Conservation (phyloP, 1,284 basidiomycete species). For the Tilletia indica region DNA sequence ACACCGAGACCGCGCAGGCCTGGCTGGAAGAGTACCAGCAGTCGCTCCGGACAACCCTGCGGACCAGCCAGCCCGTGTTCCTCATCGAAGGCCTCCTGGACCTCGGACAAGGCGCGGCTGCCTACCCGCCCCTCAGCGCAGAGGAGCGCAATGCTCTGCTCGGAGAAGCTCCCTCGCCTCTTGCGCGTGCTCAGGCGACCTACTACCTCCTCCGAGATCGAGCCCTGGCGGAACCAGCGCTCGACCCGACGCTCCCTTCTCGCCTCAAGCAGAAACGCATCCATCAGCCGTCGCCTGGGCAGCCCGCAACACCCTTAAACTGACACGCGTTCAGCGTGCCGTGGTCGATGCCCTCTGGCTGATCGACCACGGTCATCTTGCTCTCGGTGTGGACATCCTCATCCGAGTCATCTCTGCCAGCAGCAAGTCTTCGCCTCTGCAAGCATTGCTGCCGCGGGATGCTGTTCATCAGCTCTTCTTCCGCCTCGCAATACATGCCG, state of each 20-base stretch:
- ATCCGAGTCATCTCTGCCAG: background rate
- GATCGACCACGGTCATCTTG: conserved; percentile 12
- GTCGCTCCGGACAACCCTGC: background rate
- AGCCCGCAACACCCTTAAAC: conserved; percentile 2
- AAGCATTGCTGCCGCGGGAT: too few relatives aligned
- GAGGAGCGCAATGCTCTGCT: background rate
- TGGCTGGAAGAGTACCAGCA: background rate
- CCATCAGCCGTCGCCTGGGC: conserved; percentile 1
- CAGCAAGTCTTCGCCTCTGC: background rate
- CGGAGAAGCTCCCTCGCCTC: background rate
- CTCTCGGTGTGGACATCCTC: background rate
- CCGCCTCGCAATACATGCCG: background rate
- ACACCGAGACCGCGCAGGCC: too few relatives aligned
- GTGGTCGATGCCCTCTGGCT: conserved; percentile 12
- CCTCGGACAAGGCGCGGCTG: background rate
- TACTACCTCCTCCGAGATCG: conserved; percentile 9
- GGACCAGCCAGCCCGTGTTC: background rate
- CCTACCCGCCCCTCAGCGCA: background rate
- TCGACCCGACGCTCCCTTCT: background rate
- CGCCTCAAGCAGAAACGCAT: background rate
- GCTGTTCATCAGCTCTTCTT: conserved; percentile 7
- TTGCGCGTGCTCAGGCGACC: background rate
- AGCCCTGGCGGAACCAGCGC: background rate
- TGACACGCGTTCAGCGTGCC: background rate
- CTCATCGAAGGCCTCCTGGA: background rate